Evolutionary conservation across 2,329 filamentous ascomycete species (phyloP).

Genomic region (Penicillium oxalicum): DNA sequence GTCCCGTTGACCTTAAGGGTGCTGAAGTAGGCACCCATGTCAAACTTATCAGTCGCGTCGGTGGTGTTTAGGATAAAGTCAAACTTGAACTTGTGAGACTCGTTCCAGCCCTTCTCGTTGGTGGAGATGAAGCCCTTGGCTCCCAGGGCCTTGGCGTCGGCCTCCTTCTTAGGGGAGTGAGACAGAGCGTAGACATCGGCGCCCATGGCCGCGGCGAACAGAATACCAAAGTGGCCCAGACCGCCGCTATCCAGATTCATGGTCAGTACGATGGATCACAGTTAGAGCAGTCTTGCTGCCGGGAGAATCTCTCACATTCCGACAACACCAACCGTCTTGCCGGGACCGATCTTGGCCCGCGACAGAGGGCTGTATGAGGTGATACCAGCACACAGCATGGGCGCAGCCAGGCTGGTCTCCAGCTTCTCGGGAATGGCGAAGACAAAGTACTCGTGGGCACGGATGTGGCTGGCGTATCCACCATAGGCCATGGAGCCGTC

Average conservation of each 20-base stretch:
- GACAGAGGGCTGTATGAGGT: conserved; percentile 74
- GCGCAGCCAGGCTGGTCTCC: conserved; percentile 55
- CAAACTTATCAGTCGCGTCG: background rate
- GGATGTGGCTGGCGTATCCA: conserved; percentile 2
- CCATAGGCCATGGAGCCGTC: conserved; percentile 1
- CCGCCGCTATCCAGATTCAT: background rate
- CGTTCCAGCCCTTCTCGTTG: background rate
- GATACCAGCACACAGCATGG: conserved; percentile 79
- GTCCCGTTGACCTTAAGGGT: background rate
- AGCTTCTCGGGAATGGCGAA: conserved; percentile 67
- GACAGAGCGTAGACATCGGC: conserved; percentile 4
- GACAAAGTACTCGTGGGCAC: conserved; percentile 31
- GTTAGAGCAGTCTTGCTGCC: too few relatives aligned
- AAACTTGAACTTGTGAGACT: background rate
- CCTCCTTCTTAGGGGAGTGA: conserved; percentile 1
- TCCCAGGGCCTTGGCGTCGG: conserved; percentile 1
- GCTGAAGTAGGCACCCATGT: conserved; percentile 1
- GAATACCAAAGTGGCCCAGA: conserved; percentile 4
- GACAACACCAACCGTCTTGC: conserved; percentile 41
- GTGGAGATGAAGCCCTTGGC: conserved; percentile 2
- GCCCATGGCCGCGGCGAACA: conserved; percentile 4
- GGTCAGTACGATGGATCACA: too few relatives aligned
- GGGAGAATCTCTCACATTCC: background rate
- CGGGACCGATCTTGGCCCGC: conserved; percentile 66
- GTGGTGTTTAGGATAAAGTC: conserved; percentile 4